Evolutionary conservation across 179 eudicot genomes (phyloP), one percentile per base, ranked within the genome.

Genomic region (Drosera spatulata): DNA sequence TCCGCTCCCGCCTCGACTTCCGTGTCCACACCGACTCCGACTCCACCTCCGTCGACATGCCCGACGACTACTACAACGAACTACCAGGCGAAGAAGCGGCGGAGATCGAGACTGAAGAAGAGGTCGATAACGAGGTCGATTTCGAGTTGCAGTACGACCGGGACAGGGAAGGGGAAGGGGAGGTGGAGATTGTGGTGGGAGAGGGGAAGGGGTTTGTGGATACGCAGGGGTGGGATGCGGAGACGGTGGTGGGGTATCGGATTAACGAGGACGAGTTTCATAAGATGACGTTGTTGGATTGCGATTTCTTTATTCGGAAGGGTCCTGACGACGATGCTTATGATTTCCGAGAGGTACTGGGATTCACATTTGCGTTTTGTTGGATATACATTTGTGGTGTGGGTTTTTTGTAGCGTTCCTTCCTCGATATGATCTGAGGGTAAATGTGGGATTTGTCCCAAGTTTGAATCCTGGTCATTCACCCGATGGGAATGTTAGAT

Each of bases 231-330:
- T 82, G 95, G 93, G 89, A 81, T 41, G 76, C 87, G 5, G 98
- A 84, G 42, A 70, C 62, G 61, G 69, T 88, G 1, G 88, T 91
- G 13, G 87, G 82, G 78, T 88, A 91, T 60, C 60, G 90, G 76
- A 91, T 91, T 61, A 80, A 91, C 58, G 98, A 91, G 62, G 96
- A 91, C 0, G 95, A 86, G 74, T 91, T 91, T 77, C 96, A 91
- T 65, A 91, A 88, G 79, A 74, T 91, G 67, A 70, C 79, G 49
- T 71, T 91, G 65, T 52, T 76, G 58, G 87, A 88, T 67, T 91
- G 98, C 55, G 98, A 91, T 77, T 88, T 91, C 73, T 89, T 91
- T 57, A 86, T 91, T n/a, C 59, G 96, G 48, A 91, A 75, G 60
- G 96, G 89, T 50, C 98, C 95, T 58, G 98, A 91, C 67, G 71